Base-by-base conservation (phyloP, 73 alveolate genomes). In the Tetrahymena borealis region DNA sequence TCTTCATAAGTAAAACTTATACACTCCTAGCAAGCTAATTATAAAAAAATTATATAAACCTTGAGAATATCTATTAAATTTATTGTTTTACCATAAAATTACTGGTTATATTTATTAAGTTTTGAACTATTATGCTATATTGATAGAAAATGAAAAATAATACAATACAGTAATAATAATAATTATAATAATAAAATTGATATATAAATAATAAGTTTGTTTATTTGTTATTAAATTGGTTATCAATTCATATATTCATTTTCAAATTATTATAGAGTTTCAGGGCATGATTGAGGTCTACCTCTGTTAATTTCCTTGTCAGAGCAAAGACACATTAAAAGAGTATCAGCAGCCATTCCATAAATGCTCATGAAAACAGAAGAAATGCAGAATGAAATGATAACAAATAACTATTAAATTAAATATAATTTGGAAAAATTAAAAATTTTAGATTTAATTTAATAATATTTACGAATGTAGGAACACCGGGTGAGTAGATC, bases 401-500 rank as follows among this genome's bases (percentile, higher is more conserved):
- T n/a, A 16, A 79, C 40, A 38, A 79, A 79, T n/a, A 79, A 36
- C 91, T 79, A 1, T 24, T 15, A 0, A 16, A 35, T 38, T 38
- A 20, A 20, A 60, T 7, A 20, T 24, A 60, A 7, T 3, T 60
- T 60, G 28, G 33, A 60, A 13, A 15, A 15, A 24, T 18, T n/a
- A n/a, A 15, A 60, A 60, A 11, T n/a, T n/a, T n/a, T 24, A 60
- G 12, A 60, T 7, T 0, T 41, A 18, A 4, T 3, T 60, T 3
- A 60, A 60, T 60, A n/a, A n/a, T 1, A 60, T 20, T 60, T 60
- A 60, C 85, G 85, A 60, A 60, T 24, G 33, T n/a, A 1, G 98
- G 98, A 39, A 98, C 93, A 92, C 96, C 96, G 37, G 99, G 96
- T 4, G 99, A 97, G 92, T 96, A 93, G 40, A 98, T 91, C 91